Conservation (phyloP, 371 early-diverging fungal genomes). For the Phascolomyces articulosus region DNA sequence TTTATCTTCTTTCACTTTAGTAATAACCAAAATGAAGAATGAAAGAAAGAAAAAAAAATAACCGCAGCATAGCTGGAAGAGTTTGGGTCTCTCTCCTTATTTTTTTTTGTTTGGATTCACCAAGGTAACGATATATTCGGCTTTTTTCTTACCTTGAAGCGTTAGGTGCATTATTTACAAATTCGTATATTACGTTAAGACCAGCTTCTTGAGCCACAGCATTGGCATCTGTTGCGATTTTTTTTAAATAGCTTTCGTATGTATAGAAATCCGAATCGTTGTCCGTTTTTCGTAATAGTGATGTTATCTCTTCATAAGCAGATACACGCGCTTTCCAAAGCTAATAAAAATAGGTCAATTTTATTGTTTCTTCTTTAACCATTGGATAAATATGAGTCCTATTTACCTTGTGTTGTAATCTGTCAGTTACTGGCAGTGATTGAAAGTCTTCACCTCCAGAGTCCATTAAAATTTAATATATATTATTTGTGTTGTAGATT, state of each 20-base stretch:
- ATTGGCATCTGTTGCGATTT: slow-evolving; percentile 87
- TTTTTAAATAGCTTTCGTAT: slow-evolving; percentile 73
- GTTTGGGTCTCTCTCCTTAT: no score
- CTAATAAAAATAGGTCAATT: slow-evolving; percentile 47
- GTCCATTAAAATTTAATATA: slow-evolving; percentile 14
- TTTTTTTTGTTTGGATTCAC: background rate
- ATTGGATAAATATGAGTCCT: no score
- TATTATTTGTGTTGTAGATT: no score
- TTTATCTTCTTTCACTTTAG: background rate
- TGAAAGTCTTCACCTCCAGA: slow-evolving; percentile 62
- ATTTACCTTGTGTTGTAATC: slow-evolving; percentile 75
- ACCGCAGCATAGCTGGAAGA: no score
- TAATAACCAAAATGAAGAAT: no score
- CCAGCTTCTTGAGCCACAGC: slow-evolving; percentile 93
- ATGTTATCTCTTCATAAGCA: slow-evolving; percentile 85
- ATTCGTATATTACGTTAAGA: slow-evolving; percentile 73
- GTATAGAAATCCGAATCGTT: slow-evolving; percentile 70
- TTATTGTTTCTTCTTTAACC: no score
- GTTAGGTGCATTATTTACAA: slow-evolving; percentile 82
- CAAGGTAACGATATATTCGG: no score
- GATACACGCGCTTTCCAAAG: slow-evolving; percentile 93
- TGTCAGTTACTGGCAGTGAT: slow-evolving; percentile 65
- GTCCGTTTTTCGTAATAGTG: slow-evolving; percentile 65
- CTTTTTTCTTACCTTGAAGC: slow-evolving; percentile 66
- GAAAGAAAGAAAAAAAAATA: background rate